Evolutionary conservation across 2,329 filamentous ascomycete species (phyloP).

Genomic region (Cytospora chrysosperma): DNA sequence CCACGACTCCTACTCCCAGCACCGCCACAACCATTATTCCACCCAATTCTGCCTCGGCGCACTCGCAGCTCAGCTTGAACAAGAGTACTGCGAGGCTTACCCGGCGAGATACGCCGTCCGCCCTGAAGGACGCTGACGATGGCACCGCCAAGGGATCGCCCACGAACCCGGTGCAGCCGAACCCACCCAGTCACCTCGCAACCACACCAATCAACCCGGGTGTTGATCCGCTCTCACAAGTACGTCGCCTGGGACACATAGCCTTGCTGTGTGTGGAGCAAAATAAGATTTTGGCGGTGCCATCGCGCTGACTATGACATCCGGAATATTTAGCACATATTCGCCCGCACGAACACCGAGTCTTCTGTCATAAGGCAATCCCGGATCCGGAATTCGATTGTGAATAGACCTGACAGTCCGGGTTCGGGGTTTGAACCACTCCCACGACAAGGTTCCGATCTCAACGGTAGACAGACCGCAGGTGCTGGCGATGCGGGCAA

Average conservation of each 20-base stretch:
- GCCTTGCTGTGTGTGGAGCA: neutral
- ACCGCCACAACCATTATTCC: slow-evolving; percentile 14
- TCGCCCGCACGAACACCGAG: slow-evolving; percentile 66
- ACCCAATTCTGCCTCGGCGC: slow-evolving; percentile 7
- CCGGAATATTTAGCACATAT: slow-evolving; percentile 50
- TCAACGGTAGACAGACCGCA: slow-evolving; percentile 36
- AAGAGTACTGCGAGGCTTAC: neutral
- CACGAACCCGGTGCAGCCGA: slow-evolving; percentile 1
- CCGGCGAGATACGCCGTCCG: slow-evolving; percentile 7
- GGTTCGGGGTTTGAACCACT: slow-evolving; percentile 38
- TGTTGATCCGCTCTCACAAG: slow-evolving; percentile 24
- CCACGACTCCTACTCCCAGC: slow-evolving; percentile 1
- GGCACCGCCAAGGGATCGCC: slow-evolving; percentile 5
- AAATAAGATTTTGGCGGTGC: neutral
- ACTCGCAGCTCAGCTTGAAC: neutral
- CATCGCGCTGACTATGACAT: slow-evolving; percentile 12
- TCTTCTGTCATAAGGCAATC: slow-evolving; percentile 51
- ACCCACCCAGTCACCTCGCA: neutral
- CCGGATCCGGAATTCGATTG: slow-evolving; percentile 46
- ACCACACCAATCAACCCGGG: slow-evolving; percentile 9
- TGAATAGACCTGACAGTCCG: slow-evolving; percentile 53
- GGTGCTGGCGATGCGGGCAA: slow-evolving; percentile 44
- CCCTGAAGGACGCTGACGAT: slow-evolving; percentile 11
- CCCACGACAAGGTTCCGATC: slow-evolving; percentile 43
- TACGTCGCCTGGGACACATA: slow-evolving; percentile 5